Percentiles rank a stretch among this genome's conserved stretches.
These are phyloP conservation scores for Heimioporus sp. DNA, from an alignment of 768 basidiomycete genomes.

Conservation along the genomic window DNA sequence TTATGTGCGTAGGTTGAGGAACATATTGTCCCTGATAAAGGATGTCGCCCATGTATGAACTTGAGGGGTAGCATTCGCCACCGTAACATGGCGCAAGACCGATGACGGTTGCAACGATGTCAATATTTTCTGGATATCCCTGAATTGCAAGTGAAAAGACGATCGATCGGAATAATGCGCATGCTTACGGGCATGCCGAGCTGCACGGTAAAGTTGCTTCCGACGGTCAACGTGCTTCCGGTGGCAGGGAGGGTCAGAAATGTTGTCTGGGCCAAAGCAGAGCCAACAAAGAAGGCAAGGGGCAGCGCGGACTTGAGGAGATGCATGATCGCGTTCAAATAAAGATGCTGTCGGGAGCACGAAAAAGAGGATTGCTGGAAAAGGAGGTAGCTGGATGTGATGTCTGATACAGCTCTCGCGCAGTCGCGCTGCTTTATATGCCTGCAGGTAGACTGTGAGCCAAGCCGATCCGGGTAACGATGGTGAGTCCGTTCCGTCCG, in stretches of 20 bases:
- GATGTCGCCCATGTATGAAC: too few relatives aligned
- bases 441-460: too few relatives aligned
- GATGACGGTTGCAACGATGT: slow-evolving; percentile 18
- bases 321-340: slow-evolving; percentile 8
- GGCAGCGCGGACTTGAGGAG: slow-evolving; percentile 12
- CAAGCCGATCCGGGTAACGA: too few relatives aligned
- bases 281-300: slow-evolving; percentile 10
- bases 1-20: too few relatives aligned
- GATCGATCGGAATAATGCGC: background rate
- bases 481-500: too few relatives aligned
- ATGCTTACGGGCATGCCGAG: slow-evolving; percentile 8
- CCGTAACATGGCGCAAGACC: too few relatives aligned
- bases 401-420: too few relatives aligned
- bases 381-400: background rate
- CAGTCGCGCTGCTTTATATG: too few relatives aligned
- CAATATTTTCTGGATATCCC: slow-evolving; percentile 21
- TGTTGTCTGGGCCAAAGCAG: slow-evolving; percentile 9
- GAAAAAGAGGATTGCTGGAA: too few relatives aligned
- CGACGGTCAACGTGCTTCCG: background rate
- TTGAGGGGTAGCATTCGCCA: too few relatives aligned
- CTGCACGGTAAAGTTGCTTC: slow-evolving; percentile 8
- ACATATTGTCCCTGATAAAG: too few relatives aligned
- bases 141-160: background rate
- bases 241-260: slow-evolving; percentile 1
- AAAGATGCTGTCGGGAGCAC: background rate